These are phyloP conservation scores for Neonectria neomacrospora DNA, from an alignment of 2,329 filamentous ascomycete genomes.

Conservation along the genomic window DNA sequence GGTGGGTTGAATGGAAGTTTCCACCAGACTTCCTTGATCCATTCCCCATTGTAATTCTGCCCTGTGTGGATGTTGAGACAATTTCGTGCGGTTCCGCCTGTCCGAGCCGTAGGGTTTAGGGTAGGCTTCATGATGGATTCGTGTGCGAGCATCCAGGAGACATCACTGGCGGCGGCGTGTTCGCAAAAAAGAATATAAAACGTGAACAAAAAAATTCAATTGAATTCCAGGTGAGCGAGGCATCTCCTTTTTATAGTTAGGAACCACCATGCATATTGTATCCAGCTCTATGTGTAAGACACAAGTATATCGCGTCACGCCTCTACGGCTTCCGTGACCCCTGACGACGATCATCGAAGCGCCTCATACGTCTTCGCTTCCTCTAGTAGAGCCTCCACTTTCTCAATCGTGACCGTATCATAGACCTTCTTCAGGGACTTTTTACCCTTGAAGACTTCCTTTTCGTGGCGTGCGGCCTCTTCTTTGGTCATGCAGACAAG, in stretches of 20 bases:
- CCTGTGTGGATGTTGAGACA: not conserved
- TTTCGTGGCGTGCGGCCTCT: slow-evolving; percentile 83
- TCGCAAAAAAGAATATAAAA: not conserved
- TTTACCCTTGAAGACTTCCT: slow-evolving; percentile 76
- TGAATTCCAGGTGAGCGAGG: not conserved
- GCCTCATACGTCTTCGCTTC: slow-evolving; percentile 74
- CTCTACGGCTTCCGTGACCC: not conserved
- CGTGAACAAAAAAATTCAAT: not conserved
- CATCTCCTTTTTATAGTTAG: slow-evolving; percentile 1
- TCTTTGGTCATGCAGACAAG: slow-evolving; percentile 95
- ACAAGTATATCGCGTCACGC: slow-evolving; percentile 1
- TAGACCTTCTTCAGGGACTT: slow-evolving; percentile 80
- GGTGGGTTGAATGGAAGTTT: not conserved
- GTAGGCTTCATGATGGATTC: not conserved
- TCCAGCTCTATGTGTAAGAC: not conserved
- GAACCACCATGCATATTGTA: not conserved
- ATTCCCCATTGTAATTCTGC: not conserved
- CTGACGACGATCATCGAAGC: slow-evolving; percentile 51
- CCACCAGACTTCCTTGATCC: not conserved
- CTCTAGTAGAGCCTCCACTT: slow-evolving; percentile 72
- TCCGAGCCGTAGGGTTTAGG: not conserved
- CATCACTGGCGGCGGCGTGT: not conserved
- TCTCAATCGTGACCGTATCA: slow-evolving; percentile 70
- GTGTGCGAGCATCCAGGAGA: not conserved
- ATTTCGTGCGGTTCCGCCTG: not conserved